phyloP scores from a whole-genome alignment of 345 rosid genomes.

The Gossypium mustelinum region DNA sequence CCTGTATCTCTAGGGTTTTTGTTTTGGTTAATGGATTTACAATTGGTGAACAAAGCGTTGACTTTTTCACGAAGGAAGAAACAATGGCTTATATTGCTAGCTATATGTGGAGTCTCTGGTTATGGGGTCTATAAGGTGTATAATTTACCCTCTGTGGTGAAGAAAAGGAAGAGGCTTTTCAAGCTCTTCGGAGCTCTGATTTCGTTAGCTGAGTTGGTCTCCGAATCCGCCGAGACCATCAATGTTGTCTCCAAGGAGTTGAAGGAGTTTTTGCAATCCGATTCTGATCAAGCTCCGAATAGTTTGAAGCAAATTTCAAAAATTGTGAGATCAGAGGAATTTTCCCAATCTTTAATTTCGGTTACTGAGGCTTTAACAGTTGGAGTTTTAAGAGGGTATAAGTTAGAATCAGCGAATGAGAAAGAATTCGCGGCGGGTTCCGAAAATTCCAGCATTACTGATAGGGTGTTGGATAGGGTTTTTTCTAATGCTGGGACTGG shows the following conservation, averaged over 20 bases:
- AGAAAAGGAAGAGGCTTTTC: slow-evolving; percentile 55
- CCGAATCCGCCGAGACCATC: slow-evolving; percentile 64
- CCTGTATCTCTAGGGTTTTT: slow-evolving; percentile 20
- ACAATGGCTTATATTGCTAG: slow-evolving; percentile 55
- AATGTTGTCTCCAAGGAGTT: slow-evolving; percentile 62
- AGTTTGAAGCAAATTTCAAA: slow-evolving; percentile 82
- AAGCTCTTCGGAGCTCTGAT: slow-evolving; percentile 51
- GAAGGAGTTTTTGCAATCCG: slow-evolving; percentile 60
- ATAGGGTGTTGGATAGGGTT: slow-evolving; percentile 63
- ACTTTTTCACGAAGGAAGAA: slow-evolving; percentile 43
- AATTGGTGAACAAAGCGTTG: slow-evolving; percentile 38
- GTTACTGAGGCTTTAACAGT: slow-evolving; percentile 59
- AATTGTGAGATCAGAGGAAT: slow-evolving; percentile 57
- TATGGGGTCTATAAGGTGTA: slow-evolving; percentile 74
- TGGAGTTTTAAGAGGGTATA: slow-evolving; percentile 60
- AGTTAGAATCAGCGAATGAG: slow-evolving; percentile 23
- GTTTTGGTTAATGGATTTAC: slow-evolving; percentile 45
- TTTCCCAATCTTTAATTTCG: slow-evolving; percentile 48
- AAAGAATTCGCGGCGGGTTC: slow-evolving; percentile 15
- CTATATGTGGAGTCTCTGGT: slow-evolving; percentile 55
- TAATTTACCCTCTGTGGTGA: slow-evolving; percentile 52
- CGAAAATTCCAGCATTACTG: slow-evolving; percentile 32
- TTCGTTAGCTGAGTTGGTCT: slow-evolving; percentile 61
- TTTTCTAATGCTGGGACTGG: slow-evolving; percentile 72
- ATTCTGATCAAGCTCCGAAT: slow-evolving; percentile 70